Evolutionary conservation across 495 filamentous ascomycete genomes (phyloP), one percentile per base, ranked within the genome.

Genomic region (Penicillium egyptiacum): DNA sequence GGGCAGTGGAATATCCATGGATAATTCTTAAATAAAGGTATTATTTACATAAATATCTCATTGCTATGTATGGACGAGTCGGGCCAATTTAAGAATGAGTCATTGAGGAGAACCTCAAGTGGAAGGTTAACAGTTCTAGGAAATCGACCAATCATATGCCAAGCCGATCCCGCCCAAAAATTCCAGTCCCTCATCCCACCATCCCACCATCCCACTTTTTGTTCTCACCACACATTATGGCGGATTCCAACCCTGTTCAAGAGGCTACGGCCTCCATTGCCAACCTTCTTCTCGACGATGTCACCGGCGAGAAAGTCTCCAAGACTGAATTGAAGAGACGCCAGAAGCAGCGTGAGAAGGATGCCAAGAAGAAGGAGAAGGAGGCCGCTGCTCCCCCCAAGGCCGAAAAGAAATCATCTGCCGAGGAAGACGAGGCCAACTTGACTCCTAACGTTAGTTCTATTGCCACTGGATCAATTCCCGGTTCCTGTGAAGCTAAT

Each of bases 251-350:
- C 64, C 56, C 70, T 57, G 75, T 79, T 48, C 68, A 75, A 55
- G 86, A 87, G 79, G 81, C 81, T 55, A 82, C 83, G 59, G 78
- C 75, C 57, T 81, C 84, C 70, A 73, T 88, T 64, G 83, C 84
- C 68, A 91, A 92, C 69, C 81, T 92, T 58, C 80, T 90, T 68
- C 79, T 89, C 28, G 91, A 95, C 70, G 89, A 93, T 58, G 87
- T 88, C 56, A 93, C 91, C 39, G 91, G 90, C 59, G 91, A 95
- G 75, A 85, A 79, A 74, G 81, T 84, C 40, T 92, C 90, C 76
- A 94, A 96, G 85, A 83, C 87, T 23, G 91, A 93, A 75, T 79
- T 94, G 71, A 98, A 98, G 89, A 93, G 90, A 81, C 87, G 93
- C 67, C 85, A 92, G 80, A 98, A 97, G 88, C 79, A 87, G 70